These are phyloP conservation scores for Elaeagnus macrophylla DNA, from an alignment of 306 rosid genomes.

Conservation along the genomic window DNA sequence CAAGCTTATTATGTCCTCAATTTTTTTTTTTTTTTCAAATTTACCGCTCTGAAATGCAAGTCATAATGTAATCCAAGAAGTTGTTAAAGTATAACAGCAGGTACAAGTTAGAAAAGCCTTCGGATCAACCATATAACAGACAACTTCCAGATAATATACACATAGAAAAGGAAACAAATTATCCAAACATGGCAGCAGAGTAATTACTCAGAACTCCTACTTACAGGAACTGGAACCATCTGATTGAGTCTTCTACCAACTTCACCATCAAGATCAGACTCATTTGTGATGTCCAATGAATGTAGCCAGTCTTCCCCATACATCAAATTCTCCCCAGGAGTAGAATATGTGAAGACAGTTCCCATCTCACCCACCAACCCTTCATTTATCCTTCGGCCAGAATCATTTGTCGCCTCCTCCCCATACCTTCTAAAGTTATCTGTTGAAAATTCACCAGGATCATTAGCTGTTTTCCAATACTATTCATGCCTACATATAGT, in stretches of 20 bases:
- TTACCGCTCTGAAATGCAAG: too few species aligned
- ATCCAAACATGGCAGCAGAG: background rate
- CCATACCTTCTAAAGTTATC: constrained; percentile 23
- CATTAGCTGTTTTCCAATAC: constrained; percentile 25
- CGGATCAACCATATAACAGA: background rate
- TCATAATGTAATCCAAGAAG: too few species aligned
- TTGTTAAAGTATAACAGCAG: too few species aligned
- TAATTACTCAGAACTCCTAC: constrained; percentile 18
- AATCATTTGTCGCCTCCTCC: constrained; percentile 4
- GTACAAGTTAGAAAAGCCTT: too few species aligned
- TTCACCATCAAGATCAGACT: constrained; percentile 81
- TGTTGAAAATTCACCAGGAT: constrained; percentile 18
- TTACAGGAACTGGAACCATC: constrained; percentile 86
- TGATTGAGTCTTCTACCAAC: constrained; percentile 78
- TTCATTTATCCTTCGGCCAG: constrained; percentile 15
- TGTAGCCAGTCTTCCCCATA: constrained; percentile 31
- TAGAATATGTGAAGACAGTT: constrained; percentile 26
- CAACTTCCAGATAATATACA: background rate
- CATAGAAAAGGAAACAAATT: background rate
- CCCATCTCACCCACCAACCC: constrained; percentile 27
- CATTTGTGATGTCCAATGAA: constrained; percentile 61
- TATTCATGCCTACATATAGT: constrained; percentile 35
- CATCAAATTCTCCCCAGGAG: constrained; percentile 29
- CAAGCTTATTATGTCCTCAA: too few species aligned
- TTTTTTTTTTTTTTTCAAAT: too few species aligned